phyloP scores from a whole-genome alignment of 306 rosid species.

The Quillaja saponaria region DNA sequence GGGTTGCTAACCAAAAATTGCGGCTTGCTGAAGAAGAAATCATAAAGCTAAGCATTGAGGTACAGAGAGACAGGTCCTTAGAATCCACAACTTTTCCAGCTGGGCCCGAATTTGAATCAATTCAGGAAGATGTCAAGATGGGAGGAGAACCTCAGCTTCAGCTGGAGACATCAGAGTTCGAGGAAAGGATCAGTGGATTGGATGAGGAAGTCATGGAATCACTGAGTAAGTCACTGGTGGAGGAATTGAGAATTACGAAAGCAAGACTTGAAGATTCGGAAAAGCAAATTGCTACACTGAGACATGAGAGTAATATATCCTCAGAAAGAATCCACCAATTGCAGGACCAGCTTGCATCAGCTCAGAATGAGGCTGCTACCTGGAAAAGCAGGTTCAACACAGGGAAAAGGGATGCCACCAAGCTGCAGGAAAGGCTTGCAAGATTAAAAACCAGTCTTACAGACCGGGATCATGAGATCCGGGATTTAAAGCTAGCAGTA shows the following conservation, averaged over 20 bases:
- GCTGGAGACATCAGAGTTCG: slow-evolving; percentile 26
- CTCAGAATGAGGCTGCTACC: slow-evolving; percentile 53
- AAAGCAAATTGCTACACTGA: slow-evolving; percentile 57
- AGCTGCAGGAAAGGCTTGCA: slow-evolving; percentile 70
- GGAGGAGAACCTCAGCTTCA: slow-evolving; percentile 14
- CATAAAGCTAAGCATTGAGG: slow-evolving; percentile 41
- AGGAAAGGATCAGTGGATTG: slow-evolving; percentile 26
- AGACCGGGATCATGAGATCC: slow-evolving; percentile 75
- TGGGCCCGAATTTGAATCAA: slow-evolving; percentile 25
- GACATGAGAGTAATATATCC: slow-evolving; percentile 50
- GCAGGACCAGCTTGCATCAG: slow-evolving; percentile 65
- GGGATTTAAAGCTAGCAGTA: slow-evolving; percentile 81
- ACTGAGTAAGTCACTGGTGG: slow-evolving; percentile 37
- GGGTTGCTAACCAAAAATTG: slow-evolving; percentile 42
- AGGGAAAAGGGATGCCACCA: slow-evolving; percentile 74
- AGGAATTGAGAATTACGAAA: slow-evolving; percentile 60
- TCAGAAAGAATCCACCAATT: slow-evolving; percentile 53
- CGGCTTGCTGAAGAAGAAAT: slow-evolving; percentile 41
- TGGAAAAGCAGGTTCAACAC: slow-evolving; percentile 71
- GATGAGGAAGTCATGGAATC: slow-evolving; percentile 36
- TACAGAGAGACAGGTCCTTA: slow-evolving; percentile 23
- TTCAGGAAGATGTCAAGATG: slow-evolving; percentile 26
- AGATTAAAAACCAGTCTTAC: slow-evolving; percentile 69
- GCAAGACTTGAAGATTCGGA: slow-evolving; percentile 58
- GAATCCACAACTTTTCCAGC: slow-evolving; percentile 20